Evolutionary conservation across 73 alveolate genomes (phyloP).

Genomic region (Uronychia setigera): DNA sequence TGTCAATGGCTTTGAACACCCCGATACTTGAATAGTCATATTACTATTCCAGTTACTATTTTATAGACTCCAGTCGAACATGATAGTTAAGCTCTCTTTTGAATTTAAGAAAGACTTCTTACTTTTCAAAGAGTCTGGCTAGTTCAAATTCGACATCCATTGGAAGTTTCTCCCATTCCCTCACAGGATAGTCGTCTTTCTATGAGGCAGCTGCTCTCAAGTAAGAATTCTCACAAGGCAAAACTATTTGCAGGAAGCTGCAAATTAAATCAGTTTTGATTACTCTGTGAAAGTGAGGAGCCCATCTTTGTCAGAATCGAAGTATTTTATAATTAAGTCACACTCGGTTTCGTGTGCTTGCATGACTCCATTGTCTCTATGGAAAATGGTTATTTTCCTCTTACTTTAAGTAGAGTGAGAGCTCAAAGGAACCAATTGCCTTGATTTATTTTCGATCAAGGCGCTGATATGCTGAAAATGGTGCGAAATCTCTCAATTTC

Average conservation of each 20-base stretch:
- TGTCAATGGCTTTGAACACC: slow-evolving; percentile 10
- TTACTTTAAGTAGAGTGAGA: slow-evolving; percentile 4
- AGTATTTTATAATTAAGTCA: slow-evolving; percentile 34
- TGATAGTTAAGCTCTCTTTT: slow-evolving; percentile 16
- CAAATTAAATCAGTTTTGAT: not conserved
- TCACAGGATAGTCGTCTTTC: slow-evolving; percentile 47
- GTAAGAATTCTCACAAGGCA: slow-evolving; percentile 58
- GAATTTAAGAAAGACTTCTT: not conserved
- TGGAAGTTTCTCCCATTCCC: slow-evolving; percentile 36
- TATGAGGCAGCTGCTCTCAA: slow-evolving; percentile 60
- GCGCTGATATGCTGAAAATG: slow-evolving; percentile 33
- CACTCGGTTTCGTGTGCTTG: slow-evolving; percentile 21
- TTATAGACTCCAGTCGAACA: slow-evolving; percentile 15
- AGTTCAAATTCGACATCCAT: not conserved
- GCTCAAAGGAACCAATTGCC: slow-evolving; percentile 8
- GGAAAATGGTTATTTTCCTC: not conserved
- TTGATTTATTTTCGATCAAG: slow-evolving; percentile 1
- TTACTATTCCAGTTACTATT: slow-evolving; percentile 6
- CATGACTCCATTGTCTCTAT: slow-evolving; percentile 30
- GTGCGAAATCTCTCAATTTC: slow-evolving; percentile 42
- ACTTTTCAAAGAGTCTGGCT: not conserved
- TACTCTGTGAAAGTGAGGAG: slow-evolving; percentile 57
- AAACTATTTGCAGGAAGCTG: slow-evolving; percentile 52
- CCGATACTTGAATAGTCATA: slow-evolving; percentile 16
- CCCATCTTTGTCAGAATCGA: slow-evolving; percentile 67